phyloP scores from a whole-genome alignment of 306 rosid genomes.

The Lathyrus aphaca region DNA sequence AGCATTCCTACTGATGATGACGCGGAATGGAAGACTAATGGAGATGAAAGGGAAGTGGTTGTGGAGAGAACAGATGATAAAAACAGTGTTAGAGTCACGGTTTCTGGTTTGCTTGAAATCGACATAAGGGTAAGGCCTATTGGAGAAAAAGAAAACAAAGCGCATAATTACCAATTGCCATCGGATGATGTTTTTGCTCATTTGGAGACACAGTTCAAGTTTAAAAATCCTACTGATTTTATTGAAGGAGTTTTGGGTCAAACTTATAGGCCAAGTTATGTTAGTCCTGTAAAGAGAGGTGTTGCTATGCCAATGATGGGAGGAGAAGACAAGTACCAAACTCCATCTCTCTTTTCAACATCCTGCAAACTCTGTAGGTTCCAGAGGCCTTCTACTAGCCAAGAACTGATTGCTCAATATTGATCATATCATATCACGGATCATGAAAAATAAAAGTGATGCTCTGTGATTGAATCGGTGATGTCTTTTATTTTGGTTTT shows the following conservation, averaged over 20 bases:
- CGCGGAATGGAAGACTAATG: slow-evolving; percentile 61
- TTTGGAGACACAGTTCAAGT: slow-evolving; percentile 73
- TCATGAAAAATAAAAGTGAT: not conserved
- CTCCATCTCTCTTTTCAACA: slow-evolving; percentile 56
- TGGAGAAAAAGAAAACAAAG: slow-evolving; percentile 63
- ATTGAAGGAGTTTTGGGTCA: slow-evolving; percentile 79
- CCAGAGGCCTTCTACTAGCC: slow-evolving; percentile 46
- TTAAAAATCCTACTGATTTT: slow-evolving; percentile 48
- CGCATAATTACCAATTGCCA: slow-evolving; percentile 73
- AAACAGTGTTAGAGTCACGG: slow-evolving; percentile 60
- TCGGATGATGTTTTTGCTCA: slow-evolving; percentile 69
- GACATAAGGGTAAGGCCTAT: slow-evolving; percentile 69
- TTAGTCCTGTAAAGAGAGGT: slow-evolving; percentile 73
- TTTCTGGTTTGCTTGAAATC: slow-evolving; percentile 61
- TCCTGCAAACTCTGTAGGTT: slow-evolving; percentile 62
- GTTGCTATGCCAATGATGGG: slow-evolving; percentile 85
- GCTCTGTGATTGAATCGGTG: slow-evolving; percentile 13
- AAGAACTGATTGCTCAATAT: slow-evolving; percentile 51
- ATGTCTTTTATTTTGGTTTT: slow-evolving; percentile 30
- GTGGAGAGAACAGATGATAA: slow-evolving; percentile 74
- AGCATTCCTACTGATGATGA: slow-evolving; percentile 54
- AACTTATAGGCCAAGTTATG: slow-evolving; percentile 68
- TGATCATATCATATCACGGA: slow-evolving; percentile 37
- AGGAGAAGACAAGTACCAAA: slow-evolving; percentile 69
- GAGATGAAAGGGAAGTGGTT: slow-evolving; percentile 55